phyloP scores from a whole-genome alignment of 2,329 filamentous ascomycete genomes.

The Colletotrichum limetticola region DNA sequence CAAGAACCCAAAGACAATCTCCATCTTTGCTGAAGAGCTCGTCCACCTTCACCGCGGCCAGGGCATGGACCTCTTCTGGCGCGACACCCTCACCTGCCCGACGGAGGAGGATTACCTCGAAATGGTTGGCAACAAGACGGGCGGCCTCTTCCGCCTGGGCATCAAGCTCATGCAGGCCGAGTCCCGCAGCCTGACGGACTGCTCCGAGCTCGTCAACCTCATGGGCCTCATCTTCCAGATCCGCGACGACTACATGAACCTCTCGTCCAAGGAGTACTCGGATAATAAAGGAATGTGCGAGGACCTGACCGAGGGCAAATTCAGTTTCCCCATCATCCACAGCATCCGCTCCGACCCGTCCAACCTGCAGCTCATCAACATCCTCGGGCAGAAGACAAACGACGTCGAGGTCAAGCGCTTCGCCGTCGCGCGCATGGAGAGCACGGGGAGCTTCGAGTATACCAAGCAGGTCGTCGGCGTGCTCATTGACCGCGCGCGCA shows the following conservation, averaged over 20 bases:
- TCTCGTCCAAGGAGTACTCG: conserved; percentile 79
- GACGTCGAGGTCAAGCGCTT: conserved; percentile 92
- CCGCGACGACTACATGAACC: conserved; percentile 93
- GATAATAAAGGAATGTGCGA: conserved; percentile 94
- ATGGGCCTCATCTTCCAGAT: conserved; percentile 92
- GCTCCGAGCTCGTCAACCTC: conserved; percentile 84
- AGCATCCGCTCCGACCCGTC: conserved; percentile 81
- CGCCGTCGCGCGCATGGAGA: conserved; percentile 90
- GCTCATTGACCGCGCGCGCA: conserved; percentile 71
- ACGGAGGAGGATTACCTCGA: conserved; percentile 92
- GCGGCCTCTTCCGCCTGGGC: conserved; percentile 84
- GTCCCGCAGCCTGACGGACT: conserved; percentile 68
- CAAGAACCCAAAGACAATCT: conserved; percentile 72
- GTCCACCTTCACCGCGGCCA: conserved; percentile 87
- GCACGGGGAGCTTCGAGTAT: conserved; percentile 89
- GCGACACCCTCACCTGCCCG: conserved; percentile 84
- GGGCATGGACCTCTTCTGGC: conserved; percentile 93
- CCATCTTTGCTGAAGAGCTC: conserved; percentile 84
- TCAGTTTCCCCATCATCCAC: conserved; percentile 95
- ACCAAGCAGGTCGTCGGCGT: conserved; percentile 74
- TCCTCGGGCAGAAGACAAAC: conserved; percentile 87
- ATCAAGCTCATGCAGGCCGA: conserved; percentile 91
- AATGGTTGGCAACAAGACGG: conserved; percentile 93
- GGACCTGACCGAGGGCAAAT: conserved; percentile 96
- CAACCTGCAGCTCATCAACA: conserved; percentile 87